These are phyloP conservation scores for Phytopythium oedochilum DNA, from an alignment of 352 stramenopile species.

Conservation along the genomic window DNA sequence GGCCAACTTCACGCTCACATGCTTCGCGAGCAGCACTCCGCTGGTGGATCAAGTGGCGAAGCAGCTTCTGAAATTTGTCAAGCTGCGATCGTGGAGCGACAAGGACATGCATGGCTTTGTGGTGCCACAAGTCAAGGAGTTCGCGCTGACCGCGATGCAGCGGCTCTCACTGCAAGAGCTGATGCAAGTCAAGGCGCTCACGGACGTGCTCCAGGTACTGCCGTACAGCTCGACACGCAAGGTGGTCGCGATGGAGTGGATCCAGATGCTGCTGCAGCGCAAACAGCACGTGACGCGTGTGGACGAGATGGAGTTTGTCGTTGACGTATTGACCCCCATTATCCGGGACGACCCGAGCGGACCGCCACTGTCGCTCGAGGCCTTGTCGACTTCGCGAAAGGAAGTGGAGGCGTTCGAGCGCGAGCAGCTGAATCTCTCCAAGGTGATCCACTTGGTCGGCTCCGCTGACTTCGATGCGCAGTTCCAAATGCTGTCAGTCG, in stretches of 20 bases:
- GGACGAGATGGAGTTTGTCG: constrained; percentile 46
- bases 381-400: constrained; percentile 10
- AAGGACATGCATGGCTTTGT: constrained; percentile 18
- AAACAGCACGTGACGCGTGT: constrained; percentile 26
- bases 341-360: constrained; percentile 76
- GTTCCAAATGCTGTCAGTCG: constrained; percentile 55
- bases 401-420: constrained; percentile 53
- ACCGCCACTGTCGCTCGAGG: constrained; percentile 2
- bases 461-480: constrained; percentile 61
- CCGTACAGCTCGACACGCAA: constrained; percentile 58
- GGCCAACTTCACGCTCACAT: constrained; percentile 41
- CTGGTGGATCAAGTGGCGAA: constrained; percentile 26
- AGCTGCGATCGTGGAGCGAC: constrained; percentile 18
- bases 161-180: constrained; percentile 33
- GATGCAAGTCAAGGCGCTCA: constrained; percentile 26
- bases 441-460: constrained; percentile 92
- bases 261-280: constrained; percentile 36
- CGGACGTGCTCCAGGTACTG: constrained; percentile 34
- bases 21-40: constrained; percentile 16
- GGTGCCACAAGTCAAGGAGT: constrained; percentile 16
- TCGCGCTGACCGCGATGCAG: constrained; percentile 27
- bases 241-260: constrained; percentile 39
- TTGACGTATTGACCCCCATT: constrained; percentile 87
- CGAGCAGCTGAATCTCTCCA: constrained; percentile 91
- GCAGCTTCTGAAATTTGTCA: constrained; percentile 20